Base-by-base conservation (phyloP, 139 green algal species). In the Chlorella ohadii region DNA sequence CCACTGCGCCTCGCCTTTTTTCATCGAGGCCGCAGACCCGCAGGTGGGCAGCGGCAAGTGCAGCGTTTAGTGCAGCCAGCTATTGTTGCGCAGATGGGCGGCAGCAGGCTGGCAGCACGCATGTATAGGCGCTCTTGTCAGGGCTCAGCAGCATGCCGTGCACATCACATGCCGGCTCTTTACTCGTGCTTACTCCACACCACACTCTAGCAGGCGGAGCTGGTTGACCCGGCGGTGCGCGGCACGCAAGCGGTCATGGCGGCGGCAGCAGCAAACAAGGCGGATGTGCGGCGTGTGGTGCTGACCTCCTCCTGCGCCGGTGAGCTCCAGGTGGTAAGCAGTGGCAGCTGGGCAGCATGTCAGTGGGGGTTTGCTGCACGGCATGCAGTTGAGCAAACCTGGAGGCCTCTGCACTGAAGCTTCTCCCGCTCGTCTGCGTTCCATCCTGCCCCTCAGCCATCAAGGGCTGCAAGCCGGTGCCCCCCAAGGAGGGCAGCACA, bases 1-100 rank as follows among this genome's bases (percentile, higher is more conserved):
- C 89, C 94, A 98, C 82, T 88, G 92, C 3, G 94, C 94, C 2
- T 93, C 90, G 0, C 88, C 94, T 44, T 93, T 97, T 77, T 84
- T 88, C 65, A 89, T 96, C 22, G 85, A 95, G 59, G 84, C 85
- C 6, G 68, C 63, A 0, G 84, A 94, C 78, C 84, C 87, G 5
- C 63, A 59, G 51, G 51, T 59, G 51, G 51, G 51, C 15, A 13
- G 51, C 12, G 11, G 51, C 51, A 55, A 6, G 11, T 55, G 44
- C 7, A 55, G 7, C 7, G n/a, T n/a, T n/a, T n/a, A n/a, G n/a
- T n/a, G n/a, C n/a, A n/a, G n/a, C n/a, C n/a, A n/a, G n/a, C n/a
- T n/a, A n/a, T n/a, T n/a, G n/a, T n/a, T n/a, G n/a, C n/a, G n/a
- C n/a, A n/a, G n/a, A n/a, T n/a, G n/a, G n/a, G n/a, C n/a, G n/a